Evolutionary conservation across 352 stramenopile species (phyloP).

Genomic region (Phytophthora citrophthora): DNA sequence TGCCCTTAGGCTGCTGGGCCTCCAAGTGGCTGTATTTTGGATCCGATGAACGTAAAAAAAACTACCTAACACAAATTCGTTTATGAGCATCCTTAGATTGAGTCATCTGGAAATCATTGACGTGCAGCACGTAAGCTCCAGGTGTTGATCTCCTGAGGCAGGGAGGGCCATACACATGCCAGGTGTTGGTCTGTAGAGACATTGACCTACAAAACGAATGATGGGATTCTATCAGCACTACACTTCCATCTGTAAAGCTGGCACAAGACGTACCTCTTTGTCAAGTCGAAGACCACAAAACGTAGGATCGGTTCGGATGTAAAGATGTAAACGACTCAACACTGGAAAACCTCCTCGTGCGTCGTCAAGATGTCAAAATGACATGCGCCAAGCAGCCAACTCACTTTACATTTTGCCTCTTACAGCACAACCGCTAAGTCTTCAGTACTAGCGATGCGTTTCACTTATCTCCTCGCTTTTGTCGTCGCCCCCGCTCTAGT

Average conservation of each 20-base stretch:
- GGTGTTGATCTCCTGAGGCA: slow-evolving; percentile 9
- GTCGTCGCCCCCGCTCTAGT: slow-evolving; percentile 28
- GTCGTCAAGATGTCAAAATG: slow-evolving; percentile 3
- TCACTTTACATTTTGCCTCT: slow-evolving; percentile 20
- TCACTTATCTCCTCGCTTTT: slow-evolving; percentile 15
- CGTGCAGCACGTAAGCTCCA: slow-evolving; percentile 6
- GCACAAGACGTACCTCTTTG: slow-evolving; percentile 9
- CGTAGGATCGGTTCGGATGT: slow-evolving; percentile 2
- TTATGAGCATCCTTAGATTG: neutral
- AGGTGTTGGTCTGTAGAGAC: neutral
- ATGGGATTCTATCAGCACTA: neutral
- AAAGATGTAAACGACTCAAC: slow-evolving; percentile 1
- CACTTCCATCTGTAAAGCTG: slow-evolving; percentile 8
- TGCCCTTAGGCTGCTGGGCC: neutral
- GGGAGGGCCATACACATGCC: neutral
- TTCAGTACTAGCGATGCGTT: slow-evolving; percentile 18
- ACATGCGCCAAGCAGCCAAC: neutral
- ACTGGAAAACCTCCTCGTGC: slow-evolving; percentile 2
- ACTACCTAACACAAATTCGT: too few relatives aligned
- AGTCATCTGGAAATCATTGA: slow-evolving; percentile 6
- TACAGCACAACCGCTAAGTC: slow-evolving; percentile 20
- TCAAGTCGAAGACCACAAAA: slow-evolving; percentile 7
- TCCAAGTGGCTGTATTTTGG: too few relatives aligned
- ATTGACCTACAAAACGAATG: neutral
- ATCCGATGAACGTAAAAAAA: too few relatives aligned